Conservation (phyloP, 1,284 basidiomycete species). For the Phaffia rhodozyma region DNA sequence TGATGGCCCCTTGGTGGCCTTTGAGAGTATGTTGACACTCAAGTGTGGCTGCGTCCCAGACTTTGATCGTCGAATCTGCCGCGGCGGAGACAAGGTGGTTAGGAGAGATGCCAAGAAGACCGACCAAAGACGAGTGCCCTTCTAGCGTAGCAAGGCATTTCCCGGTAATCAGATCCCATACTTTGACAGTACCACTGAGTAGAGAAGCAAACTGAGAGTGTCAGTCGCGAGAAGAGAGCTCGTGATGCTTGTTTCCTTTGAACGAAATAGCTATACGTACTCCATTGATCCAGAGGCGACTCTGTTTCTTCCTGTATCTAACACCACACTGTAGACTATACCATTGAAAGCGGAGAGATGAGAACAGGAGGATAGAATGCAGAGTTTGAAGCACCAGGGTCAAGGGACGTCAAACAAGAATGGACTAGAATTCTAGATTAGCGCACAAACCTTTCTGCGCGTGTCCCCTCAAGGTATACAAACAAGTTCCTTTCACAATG, state of each 20-base stretch:
- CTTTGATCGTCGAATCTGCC: constrained; percentile 78
- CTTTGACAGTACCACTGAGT: constrained; percentile 60
- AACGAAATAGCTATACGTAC: not conserved
- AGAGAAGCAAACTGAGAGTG: not conserved
- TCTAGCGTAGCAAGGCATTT: constrained; percentile 64
- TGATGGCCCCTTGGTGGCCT: constrained; percentile 85
- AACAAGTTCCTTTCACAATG: constrained; percentile 70
- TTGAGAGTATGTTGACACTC: constrained; percentile 65
- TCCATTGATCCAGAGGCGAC: constrained; percentile 95
- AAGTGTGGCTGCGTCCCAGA: constrained; percentile 80
- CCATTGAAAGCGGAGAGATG: not conserved
- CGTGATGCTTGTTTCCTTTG: not conserved
- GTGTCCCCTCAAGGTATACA: constrained; percentile 70
- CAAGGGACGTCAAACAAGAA: not conserved
- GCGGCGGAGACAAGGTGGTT: constrained; percentile 84
- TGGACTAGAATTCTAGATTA: constrained; percentile 18
- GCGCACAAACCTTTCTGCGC: constrained; percentile 63
- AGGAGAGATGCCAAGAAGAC: constrained; percentile 71
- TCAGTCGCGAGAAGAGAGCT: not conserved
- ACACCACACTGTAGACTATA: constrained; percentile 77
- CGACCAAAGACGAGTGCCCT: constrained; percentile 79
- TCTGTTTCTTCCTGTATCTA: constrained; percentile 69
- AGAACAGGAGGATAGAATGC: not conserved
- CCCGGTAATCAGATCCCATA: constrained; percentile 77
- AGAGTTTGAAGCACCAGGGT: not conserved